phyloP scores from a whole-genome alignment of 495 filamentous ascomycete genomes.

The Penicillium coffeae region DNA sequence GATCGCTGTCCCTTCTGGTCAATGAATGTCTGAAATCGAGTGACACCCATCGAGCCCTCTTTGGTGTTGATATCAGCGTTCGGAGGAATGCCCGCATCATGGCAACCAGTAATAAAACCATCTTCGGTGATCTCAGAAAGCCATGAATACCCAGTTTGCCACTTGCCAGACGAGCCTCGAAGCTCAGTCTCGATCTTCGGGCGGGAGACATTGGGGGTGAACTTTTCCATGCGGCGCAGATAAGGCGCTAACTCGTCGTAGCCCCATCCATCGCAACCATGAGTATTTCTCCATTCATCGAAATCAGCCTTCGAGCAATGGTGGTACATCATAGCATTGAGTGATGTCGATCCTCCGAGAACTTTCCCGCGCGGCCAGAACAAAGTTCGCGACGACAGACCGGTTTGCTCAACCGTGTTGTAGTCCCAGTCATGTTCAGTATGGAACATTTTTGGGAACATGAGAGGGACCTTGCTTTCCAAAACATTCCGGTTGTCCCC shows the following conservation, averaged over 20 bases:
- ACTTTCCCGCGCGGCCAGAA: constrained; percentile 20
- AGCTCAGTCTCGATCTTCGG: constrained; percentile 12
- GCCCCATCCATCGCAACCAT: constrained; percentile 21
- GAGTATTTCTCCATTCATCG: constrained; percentile 14
- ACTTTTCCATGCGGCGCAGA: constrained; percentile 17
- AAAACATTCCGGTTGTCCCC: constrained; percentile 30
- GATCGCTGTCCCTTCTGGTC: constrained; percentile 20
- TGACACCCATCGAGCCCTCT: constrained; percentile 14
- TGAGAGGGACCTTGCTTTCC: constrained; percentile 17
- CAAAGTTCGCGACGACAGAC: constrained; percentile 10
- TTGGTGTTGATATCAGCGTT: constrained; percentile 14
- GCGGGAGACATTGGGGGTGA: constrained; percentile 14
- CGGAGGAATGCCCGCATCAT: constrained; percentile 12
- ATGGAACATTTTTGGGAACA: constrained; percentile 20
- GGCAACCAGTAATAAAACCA: constrained; percentile 19
- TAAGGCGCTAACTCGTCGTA: constrained; percentile 14
- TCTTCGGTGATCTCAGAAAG: constrained; percentile 19
- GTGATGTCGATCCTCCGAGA: constrained; percentile 16
- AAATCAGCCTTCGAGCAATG: constrained; percentile 18
- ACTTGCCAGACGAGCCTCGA: constrained; percentile 11
- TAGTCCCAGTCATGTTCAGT: constrained; percentile 23
- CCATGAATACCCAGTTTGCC: constrained; percentile 19
- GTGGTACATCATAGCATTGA: constrained; percentile 25
- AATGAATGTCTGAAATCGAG: constrained; percentile 20
- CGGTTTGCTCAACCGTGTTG: constrained; percentile 18